Evolutionary conservation across 1,139 yeast species (phyloP).

Genomic region (Kluyveromyces sp.): DNA sequence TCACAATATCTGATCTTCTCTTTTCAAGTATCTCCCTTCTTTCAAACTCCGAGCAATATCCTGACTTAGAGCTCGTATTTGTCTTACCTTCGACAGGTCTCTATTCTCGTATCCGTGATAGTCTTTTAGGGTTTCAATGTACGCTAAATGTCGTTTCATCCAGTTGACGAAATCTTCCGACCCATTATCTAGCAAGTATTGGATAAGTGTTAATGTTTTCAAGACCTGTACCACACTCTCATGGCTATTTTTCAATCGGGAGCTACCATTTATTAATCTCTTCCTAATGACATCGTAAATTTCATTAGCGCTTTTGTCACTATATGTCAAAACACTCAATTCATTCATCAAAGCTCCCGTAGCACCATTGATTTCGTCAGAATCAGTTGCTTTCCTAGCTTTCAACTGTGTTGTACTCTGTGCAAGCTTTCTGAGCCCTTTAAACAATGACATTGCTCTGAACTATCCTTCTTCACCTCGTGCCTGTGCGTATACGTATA

Average conservation of each 20-base stretch:
- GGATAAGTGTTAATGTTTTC: conserved; percentile 26
- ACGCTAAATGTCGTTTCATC: conserved; percentile 17
- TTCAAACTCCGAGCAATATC: conserved; percentile 16
- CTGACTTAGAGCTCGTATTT: conserved; percentile 17
- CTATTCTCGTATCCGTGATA: conserved; percentile 12
- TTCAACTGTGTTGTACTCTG: conserved; percentile 25
- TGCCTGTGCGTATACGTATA: too few species aligned
- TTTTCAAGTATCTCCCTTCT: conserved; percentile 23
- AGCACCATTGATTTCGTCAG: conserved; percentile 24
- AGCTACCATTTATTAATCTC: conserved; percentile 18
- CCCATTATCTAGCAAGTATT: conserved; percentile 26
- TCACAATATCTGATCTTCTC: conserved; percentile 23
- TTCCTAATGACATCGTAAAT: conserved; percentile 24
- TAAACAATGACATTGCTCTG: conserved; percentile 20
- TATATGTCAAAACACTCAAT: conserved; percentile 28
- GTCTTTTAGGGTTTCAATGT: conserved; percentile 15
- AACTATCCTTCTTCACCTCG: too few species aligned
- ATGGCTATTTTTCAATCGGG: conserved; percentile 17
- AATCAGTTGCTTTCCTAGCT: conserved; percentile 27
- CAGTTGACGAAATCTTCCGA: conserved; percentile 27
- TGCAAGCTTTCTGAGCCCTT: conserved; percentile 23
- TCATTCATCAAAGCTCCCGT: conserved; percentile 30
- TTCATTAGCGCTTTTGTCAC: conserved; percentile 26
- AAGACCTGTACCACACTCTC: conserved; percentile 23
- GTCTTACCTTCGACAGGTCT: conserved; percentile 19